Evolutionary conservation across 108 stramenopile species (phyloP).

Genomic region (Stephanodiscus triporus): DNA sequence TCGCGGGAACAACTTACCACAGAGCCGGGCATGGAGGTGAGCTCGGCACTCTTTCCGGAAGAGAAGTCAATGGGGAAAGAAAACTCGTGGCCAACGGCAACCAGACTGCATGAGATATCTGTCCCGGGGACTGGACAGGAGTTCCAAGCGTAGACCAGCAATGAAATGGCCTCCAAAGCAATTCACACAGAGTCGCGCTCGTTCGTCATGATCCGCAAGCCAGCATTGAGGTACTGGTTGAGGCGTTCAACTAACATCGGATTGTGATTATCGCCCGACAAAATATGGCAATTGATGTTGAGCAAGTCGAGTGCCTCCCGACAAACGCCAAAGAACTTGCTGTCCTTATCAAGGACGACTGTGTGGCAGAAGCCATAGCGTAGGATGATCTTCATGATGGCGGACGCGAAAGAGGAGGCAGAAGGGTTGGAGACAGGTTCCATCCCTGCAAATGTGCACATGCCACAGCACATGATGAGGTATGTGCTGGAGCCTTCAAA

Average conservation of each 20-base stretch:
- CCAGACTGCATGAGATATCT: conserved; percentile 10
- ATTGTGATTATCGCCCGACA: conserved; percentile 18
- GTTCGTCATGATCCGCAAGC: background rate
- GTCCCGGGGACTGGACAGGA: conserved; percentile 12
- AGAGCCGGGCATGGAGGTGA: background rate
- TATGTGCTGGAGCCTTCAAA: background rate
- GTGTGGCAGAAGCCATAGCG: conserved; percentile 11
- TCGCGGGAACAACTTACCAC: background rate
- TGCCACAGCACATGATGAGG: background rate
- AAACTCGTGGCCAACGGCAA: conserved; percentile 19
- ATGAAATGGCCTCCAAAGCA: background rate
- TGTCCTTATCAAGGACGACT: background rate
- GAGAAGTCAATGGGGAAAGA: conserved; percentile 27
- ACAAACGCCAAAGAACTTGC: background rate
- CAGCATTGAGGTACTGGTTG: conserved; percentile 22
- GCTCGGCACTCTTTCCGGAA: background rate
- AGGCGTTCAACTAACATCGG: conserved; percentile 23
- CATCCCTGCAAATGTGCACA: background rate
- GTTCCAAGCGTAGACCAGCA: conserved; percentile 31
- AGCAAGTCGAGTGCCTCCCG: background rate
- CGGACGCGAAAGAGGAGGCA: background rate
- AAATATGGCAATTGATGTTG: background rate
- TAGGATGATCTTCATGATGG: background rate
- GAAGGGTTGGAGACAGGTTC: background rate
- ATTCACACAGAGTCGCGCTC: background rate